Evolutionary conservation across 2,329 filamentous ascomycete species (phyloP), one percentile per base, ranked within the genome.

Genomic region (Magnaporthiopsis poae): DNA sequence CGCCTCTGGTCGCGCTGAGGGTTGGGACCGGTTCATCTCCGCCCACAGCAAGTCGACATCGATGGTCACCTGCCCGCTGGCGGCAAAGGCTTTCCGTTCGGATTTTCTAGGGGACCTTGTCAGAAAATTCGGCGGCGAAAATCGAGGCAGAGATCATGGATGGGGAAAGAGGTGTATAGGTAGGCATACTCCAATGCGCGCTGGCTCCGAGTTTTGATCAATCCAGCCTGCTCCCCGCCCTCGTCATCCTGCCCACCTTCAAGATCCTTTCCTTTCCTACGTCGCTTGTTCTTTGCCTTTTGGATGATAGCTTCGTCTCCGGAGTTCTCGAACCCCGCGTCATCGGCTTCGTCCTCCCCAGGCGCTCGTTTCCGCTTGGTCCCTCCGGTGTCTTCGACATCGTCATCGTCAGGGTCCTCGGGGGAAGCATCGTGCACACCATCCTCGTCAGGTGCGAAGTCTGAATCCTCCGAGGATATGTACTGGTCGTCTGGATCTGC

Each of bases 191-290:
- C 88, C 62, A 80, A 80, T 25, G 87, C 87, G 68, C 88, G 82
- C 77, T 90, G 89, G 64, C 88, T 84, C 67, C 90, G 82, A 63
- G 90, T 92, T 80, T 90, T 91, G 76, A 92, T 80, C 69, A 91
- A 76, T 0, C 85, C 86, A 12, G 86, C 87, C 66, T 85, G 85
- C 39, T 82, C 84, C 27, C 80, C 83, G 1, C 71, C 72, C 2
- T 69, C 74, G 27, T 71, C 70, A 64, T 67, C 75, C 69, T 77
- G 73, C 66, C 77, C 79, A 18, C 71, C 70, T 70, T 21, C 46
- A 11, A 56, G 21, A 2, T 78, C 80, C 71, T 80, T 83, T 60
- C 75, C 76, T 72, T 80, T 84, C 73, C 78, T 80, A 52, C 75
- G 78, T 65, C 78, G 78, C 73, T 83, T 87, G 71, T 83, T 85